Evolutionary conservation across 192 early-diverging fungal genomes (phyloP), one percentile per base, ranked within the genome.

Genomic region (Lobosporangium transversale): DNA sequence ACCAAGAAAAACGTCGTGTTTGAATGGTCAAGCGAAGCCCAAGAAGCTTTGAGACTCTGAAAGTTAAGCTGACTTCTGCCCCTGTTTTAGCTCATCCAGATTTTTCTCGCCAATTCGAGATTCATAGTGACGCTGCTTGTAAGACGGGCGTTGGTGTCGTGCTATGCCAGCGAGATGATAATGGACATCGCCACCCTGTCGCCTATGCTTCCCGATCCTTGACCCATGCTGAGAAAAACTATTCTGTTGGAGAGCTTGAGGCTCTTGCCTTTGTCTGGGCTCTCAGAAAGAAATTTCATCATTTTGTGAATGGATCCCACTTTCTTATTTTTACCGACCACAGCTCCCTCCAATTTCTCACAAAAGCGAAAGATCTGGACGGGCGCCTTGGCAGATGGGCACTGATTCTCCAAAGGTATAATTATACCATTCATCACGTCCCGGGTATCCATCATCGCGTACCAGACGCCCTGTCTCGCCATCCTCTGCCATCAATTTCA

Each of bases 281-380:
- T 17, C 26, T 81, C 0, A 24, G 49, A 23, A 48, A 68, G 9
- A 48, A 70, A 18, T 78, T 74, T 42, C 64, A 58, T 0, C 68
- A 80, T 8, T 80, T 59, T n/a, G 29, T 85, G 4, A 24, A 21
- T 0, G 63, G 66, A 12, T 15, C 53, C 18, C 58, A 49, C 7
- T 78, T 84, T 14, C 32, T 48, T 11, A 48, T 84, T 4, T 53
- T 57, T 2, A 79, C 70, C 4, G 83, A 84, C 56, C 67, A 84
- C 35, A 48, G 55, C 29, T 58, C 73, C 8, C 56, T 82, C 2
- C 35, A 49, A 11, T 66, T 70, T 21, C 30, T 81, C 17, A 56
- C 60, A 18, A 50, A 67, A 1, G 49, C 32, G 20, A 61, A 61
- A 12, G 56, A 64, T n/a, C 43, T 69, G 1, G 30, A 31, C 1